Evolutionary conservation across 2,329 filamentous ascomycete genomes (phyloP).

Genomic region (Colletotrichum abscissum): DNA sequence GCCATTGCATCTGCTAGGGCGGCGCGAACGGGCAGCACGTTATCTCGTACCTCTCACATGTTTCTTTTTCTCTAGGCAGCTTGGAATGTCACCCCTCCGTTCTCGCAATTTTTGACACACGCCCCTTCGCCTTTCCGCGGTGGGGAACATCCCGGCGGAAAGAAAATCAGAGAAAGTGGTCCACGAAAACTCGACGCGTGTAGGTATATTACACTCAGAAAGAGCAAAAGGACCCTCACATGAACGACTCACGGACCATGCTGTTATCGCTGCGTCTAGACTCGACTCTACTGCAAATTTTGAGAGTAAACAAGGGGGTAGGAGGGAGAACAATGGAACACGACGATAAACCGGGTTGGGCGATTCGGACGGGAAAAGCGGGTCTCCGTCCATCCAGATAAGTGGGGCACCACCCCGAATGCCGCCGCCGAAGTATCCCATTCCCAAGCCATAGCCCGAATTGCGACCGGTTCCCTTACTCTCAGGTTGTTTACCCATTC

Average conservation of each 20-base stretch:
- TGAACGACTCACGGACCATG: constrained; percentile 16
- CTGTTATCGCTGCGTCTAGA: neutral
- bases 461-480: constrained; percentile 22
- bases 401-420: constrained; percentile 26
- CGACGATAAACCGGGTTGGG: constrained; percentile 8
- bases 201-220: too few relatives aligned
- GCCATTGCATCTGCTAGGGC: neutral
- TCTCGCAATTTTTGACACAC: neutral
- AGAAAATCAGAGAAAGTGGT: neutral
- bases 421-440: constrained; percentile 23
- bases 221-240: too few relatives aligned
- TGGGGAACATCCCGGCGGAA: neutral
- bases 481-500: too few relatives aligned
- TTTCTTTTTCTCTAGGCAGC: neutral
- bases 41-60: neutral
- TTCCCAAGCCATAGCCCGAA: constrained; percentile 14
- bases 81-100: neutral
- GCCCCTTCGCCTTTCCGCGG: neutral
- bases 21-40: neutral
- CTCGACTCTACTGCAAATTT: neutral
- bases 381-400: neutral
- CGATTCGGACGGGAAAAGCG: constrained; percentile 30
- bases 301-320: neutral
- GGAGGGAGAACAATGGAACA: neutral
- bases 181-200: neutral